Conservation (phyloP, 176 grass and related monocot genomes). For the Secale cereale region DNA sequence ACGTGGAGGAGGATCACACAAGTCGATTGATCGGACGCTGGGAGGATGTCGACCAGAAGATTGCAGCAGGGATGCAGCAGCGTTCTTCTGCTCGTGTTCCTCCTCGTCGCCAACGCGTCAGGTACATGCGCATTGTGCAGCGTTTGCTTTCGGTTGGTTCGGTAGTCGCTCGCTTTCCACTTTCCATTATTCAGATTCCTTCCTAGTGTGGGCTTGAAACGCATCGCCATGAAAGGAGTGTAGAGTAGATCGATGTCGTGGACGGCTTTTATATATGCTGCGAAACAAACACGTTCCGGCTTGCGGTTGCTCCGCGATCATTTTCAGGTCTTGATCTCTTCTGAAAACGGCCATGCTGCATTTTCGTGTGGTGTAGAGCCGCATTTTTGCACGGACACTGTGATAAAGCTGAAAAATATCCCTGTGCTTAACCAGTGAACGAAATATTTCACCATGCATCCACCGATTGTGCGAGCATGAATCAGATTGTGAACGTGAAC, state of each 20-base stretch:
- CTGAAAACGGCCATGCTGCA: neutral
- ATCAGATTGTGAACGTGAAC: neutral
- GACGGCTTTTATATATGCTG: neutral
- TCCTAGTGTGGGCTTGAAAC: neutral
- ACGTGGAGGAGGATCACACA: neutral
- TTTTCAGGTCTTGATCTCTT: neutral
- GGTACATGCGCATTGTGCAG: constrained; percentile 38
- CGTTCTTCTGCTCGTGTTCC: constrained; percentile 34
- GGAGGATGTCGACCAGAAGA: constrained; percentile 60
- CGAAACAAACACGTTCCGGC: constrained; percentile 2
- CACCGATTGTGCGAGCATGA: neutral
- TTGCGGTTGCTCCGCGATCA: neutral
- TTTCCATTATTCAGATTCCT: constrained; percentile 31
- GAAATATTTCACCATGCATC: neutral
- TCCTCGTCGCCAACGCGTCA: constrained; percentile 18
- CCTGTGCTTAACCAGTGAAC: neutral
- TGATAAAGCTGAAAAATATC: neutral
- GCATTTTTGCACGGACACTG: neutral
- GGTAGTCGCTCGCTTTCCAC: neutral
- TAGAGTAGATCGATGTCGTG: neutral
- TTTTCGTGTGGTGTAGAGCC: no score
- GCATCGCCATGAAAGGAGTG: neutral
- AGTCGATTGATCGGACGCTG: neutral
- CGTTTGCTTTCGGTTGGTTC: constrained; percentile 6
- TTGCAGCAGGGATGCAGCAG: constrained; percentile 33